A percentile compares a stretch with the other conserved stretches of the same genome.
These are phyloP conservation scores for Epichloe gansuensis DNA, from an alignment of 2,329 filamentous ascomycete species.

Conservation along the genomic window DNA sequence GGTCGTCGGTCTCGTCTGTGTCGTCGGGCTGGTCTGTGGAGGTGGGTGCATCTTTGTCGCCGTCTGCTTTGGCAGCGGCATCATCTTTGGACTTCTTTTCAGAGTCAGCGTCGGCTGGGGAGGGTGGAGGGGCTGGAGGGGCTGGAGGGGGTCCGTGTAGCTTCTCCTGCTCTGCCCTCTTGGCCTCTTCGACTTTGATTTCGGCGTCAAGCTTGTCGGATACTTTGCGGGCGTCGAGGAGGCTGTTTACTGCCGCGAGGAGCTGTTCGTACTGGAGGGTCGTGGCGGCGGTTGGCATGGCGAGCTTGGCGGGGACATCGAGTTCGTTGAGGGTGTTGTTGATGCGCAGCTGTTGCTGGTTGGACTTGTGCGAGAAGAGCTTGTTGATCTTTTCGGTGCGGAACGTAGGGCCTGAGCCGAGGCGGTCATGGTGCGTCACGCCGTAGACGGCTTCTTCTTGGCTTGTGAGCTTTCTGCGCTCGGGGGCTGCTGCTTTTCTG, in stretches of 20 bases:
- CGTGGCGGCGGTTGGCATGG: constrained; percentile 63
- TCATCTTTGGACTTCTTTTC: not conserved
- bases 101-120: not conserved
- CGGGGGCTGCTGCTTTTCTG: constrained; percentile 26
- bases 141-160: constrained; percentile 6
- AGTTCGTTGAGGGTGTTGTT: constrained; percentile 59
- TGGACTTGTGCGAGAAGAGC: constrained; percentile 63
- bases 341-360: constrained; percentile 65
- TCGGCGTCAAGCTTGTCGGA: constrained; percentile 66
- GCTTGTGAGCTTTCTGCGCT: constrained; percentile 59
- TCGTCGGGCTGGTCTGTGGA: constrained; percentile 11
- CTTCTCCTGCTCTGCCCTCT: constrained; percentile 42
- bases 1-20: constrained; percentile 7
- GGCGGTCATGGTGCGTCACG: constrained; percentile 72
- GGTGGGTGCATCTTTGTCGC: constrained; percentile 3
- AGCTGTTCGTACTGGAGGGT: constrained; percentile 61
- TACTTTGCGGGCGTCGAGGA: constrained; percentile 64
- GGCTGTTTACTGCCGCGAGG: constrained; percentile 51
- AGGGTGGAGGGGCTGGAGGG: not conserved
- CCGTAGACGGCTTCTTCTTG: constrained; percentile 73
- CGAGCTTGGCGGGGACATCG: constrained; percentile 55
- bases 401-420: constrained; percentile 79
- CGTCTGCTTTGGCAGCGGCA: constrained; percentile 7
- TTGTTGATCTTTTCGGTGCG: constrained; percentile 74
- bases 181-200: constrained; percentile 46